phyloP scores from a whole-genome alignment of 768 basidiomycete genomes.

The Lactarius psammicola region DNA sequence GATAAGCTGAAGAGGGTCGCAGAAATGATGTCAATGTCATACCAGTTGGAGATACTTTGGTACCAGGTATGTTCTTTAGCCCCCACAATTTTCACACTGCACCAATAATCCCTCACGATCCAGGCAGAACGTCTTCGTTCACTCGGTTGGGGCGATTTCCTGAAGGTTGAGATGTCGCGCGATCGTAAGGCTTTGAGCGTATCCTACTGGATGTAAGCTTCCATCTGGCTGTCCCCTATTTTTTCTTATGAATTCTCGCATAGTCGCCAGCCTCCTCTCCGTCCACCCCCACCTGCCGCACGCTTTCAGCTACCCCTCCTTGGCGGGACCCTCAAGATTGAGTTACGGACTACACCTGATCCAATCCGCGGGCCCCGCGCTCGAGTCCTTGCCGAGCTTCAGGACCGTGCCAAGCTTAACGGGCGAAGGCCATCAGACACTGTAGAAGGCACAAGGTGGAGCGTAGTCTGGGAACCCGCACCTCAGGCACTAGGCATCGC shows the following conservation, averaged over 20 bases:
- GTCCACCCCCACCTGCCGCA: conserved; percentile 34
- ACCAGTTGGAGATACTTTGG: conserved; percentile 88
- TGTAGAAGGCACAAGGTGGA: conserved; percentile 64
- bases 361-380: conserved; percentile 54
- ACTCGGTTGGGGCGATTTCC: conserved; percentile 82
- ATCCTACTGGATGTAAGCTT: conserved; percentile 82
- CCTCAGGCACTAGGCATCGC: conserved; percentile 61
- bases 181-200: conserved; percentile 66
- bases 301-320: conserved; percentile 52
- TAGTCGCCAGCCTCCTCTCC: conserved; percentile 40
- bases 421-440: conserved; percentile 65
- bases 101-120: conserved; percentile 12
- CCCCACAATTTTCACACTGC: background rate
- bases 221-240: conserved; percentile 2
- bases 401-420: conserved; percentile 57
- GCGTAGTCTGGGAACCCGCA: conserved; percentile 77
- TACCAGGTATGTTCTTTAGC: conserved; percentile 51
- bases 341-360: conserved; percentile 57
- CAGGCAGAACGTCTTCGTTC: conserved; percentile 72
- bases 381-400: conserved; percentile 58
- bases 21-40: conserved; percentile 92
- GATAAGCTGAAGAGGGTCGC: conserved; percentile 17
- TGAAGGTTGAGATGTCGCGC: conserved; percentile 67
- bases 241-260: conserved; percentile 29
- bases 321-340: conserved; percentile 73